A percentile compares a stretch with the other conserved stretches of the same genome.
Conservation (phyloP, 2,329 filamentous ascomycete genomes). For the Scleromitrula shiraiana region DNA sequence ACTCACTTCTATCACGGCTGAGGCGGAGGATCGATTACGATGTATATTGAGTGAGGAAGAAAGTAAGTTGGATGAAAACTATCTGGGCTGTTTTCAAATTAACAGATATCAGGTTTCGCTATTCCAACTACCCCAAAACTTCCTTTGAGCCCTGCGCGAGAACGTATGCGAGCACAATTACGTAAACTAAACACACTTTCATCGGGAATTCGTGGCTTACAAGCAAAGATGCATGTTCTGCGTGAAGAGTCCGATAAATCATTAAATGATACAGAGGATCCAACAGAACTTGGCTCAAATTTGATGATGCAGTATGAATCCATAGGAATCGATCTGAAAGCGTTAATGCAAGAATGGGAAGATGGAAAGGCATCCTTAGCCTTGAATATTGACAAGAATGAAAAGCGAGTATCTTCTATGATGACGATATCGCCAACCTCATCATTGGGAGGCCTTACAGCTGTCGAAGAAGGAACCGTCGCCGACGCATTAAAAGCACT, state of each 20-base stretch:
- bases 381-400: constrained; percentile 72
- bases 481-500: constrained; percentile 69
- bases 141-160: constrained; percentile 63
- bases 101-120: constrained; percentile 40
- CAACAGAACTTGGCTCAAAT: constrained; percentile 67
- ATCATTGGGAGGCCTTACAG: constrained; percentile 61
- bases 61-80: constrained; percentile 41
- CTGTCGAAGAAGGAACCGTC: constrained; percentile 50
- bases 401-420: constrained; percentile 59
- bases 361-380: constrained; percentile 76
- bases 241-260: constrained; percentile 80
- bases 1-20: constrained; percentile 52
- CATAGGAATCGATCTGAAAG: constrained; percentile 78
- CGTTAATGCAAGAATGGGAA: constrained; percentile 78
- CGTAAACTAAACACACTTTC: constrained; percentile 83
- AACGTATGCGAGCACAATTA: constrained; percentile 78
- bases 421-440: constrained; percentile 49
- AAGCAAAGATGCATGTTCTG: constrained; percentile 88
- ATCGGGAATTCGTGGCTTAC: constrained; percentile 80
- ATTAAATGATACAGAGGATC: constrained; percentile 64
- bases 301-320: constrained; percentile 90
- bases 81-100: constrained; percentile 14
- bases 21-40: constrained; percentile 58
- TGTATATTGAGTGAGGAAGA: constrained; percentile 72
- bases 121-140: constrained; percentile 48